A percentile compares a stretch with the other conserved stretches of the same genome.
Conservation (phyloP, 331 rosid genomes). For the Spiraea crenata region DNA sequence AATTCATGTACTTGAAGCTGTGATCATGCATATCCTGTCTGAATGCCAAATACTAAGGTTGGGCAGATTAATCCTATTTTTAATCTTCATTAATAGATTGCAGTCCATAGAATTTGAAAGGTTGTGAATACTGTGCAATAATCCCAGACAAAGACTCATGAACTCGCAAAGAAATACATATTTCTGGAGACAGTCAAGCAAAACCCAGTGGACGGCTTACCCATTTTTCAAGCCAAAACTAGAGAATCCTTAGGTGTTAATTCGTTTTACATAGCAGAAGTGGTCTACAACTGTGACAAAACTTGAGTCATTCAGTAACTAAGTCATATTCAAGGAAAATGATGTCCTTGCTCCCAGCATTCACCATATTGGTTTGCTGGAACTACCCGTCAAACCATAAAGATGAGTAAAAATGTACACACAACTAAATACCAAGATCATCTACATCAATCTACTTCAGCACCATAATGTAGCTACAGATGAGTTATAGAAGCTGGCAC, state of each 20-base stretch:
- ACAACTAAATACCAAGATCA: neutral
- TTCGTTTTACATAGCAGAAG: neutral
- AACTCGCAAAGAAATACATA: neutral
- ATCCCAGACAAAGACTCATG: slow-evolving; percentile 4
- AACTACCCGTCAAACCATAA: no score
- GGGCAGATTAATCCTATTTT: neutral
- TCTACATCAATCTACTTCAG: slow-evolving; percentile 1
- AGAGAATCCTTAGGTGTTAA: neutral
- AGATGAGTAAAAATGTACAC: neutral
- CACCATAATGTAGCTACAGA: slow-evolving; percentile 1
- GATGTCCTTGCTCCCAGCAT: neutral
- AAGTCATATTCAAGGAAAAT: neutral
- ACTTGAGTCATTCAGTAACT: neutral
- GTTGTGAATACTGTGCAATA: neutral
- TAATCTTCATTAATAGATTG: slow-evolving; percentile 9
- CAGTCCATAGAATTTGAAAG: neutral
- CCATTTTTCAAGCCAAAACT: no score
- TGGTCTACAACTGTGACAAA: neutral
- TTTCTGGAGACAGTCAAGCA: neutral
- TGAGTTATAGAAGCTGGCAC: neutral
- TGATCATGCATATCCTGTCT: neutral
- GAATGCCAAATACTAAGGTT: neutral
- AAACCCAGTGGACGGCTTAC: no score
- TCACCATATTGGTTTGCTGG: neutral
- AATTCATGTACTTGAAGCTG: neutral